Conservation (phyloP, 352 stramenopile genomes). For the Aphanomyces astaci region DNA sequence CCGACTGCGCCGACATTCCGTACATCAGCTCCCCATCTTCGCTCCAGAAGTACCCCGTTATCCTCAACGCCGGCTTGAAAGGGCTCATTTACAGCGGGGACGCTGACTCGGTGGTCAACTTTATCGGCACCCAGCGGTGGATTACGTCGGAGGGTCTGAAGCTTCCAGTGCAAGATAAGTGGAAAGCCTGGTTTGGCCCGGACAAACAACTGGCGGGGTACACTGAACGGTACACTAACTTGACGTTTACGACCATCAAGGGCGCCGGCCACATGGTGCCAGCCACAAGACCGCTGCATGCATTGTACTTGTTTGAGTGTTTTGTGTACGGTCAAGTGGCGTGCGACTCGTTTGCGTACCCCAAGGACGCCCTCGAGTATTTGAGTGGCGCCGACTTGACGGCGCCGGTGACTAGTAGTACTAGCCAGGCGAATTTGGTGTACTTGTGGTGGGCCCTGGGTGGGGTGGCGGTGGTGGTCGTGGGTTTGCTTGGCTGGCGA, state of each 20-base stretch:
- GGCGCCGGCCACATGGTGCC: constrained; percentile 89
- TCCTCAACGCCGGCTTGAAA: constrained; percentile 36
- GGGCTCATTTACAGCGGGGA: constrained; percentile 63
- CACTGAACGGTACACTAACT: constrained; percentile 64
- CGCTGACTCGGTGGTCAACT: constrained; percentile 64
- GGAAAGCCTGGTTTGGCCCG: constrained; percentile 45
- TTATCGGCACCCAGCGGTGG: constrained; percentile 57
- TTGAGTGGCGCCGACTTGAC: neutral
- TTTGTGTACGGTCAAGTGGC: constrained; percentile 24
- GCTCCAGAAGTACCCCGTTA: constrained; percentile 35
- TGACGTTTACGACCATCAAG: constrained; percentile 88
- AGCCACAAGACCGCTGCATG: constrained; percentile 10
- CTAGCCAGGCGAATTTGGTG: neutral
- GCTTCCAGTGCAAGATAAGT: constrained; percentile 34
- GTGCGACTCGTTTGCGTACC: constrained; percentile 46
- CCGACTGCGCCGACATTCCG: no score
- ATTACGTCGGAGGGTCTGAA: constrained; percentile 50
- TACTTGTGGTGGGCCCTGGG: neutral
- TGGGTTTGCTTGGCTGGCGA: no score
- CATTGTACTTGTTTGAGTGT: constrained; percentile 23
- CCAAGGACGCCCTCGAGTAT: constrained; percentile 36
- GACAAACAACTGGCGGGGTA: constrained; percentile 77
- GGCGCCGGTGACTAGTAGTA: neutral
- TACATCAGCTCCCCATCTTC: no score
- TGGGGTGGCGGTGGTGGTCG: neutral